phyloP scores from a whole-genome alignment of 345 rosid species.

The Alliaria petiolata region DNA sequence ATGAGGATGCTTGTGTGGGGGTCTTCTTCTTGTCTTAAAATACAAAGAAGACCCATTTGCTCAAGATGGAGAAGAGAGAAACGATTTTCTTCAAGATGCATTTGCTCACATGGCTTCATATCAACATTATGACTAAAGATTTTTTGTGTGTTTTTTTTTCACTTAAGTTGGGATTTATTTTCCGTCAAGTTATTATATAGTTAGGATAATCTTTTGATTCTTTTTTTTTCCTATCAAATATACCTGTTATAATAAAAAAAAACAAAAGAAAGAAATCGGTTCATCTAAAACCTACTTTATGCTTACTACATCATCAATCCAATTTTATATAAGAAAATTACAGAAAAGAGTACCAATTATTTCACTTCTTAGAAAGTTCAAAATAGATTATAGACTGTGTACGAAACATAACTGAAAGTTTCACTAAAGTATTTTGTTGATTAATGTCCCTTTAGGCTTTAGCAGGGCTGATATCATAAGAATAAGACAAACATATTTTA shows the following conservation, averaged over 20 bases:
- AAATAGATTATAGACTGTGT: neutral
- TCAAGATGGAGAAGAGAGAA: neutral
- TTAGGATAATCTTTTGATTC: neutral
- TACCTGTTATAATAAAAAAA: neutral
- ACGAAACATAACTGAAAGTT: too few species aligned
- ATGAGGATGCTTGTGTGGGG: neutral
- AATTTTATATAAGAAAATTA: neutral
- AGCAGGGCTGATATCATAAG: too few species aligned
- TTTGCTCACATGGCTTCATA: neutral
- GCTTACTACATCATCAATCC: neutral
- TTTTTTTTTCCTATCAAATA: neutral
- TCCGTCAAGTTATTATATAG: too few species aligned
- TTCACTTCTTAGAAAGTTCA: neutral
- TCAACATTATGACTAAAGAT: neutral
- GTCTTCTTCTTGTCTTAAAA: conserved; percentile 12
- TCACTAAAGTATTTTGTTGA: too few species aligned
- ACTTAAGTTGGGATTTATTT: neutral
- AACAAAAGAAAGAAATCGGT: neutral
- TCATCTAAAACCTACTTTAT: neutral
- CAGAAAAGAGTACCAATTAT: neutral
- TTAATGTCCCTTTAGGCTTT: too few species aligned
- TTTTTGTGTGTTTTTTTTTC: neutral
- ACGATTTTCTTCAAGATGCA: conserved; percentile 1
- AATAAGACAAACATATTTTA: too few species aligned
- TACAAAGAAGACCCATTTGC: conserved; percentile 5